These are phyloP conservation scores for Trametes maxima DNA, from an alignment of 768 basidiomycete genomes.

Conservation along the genomic window DNA sequence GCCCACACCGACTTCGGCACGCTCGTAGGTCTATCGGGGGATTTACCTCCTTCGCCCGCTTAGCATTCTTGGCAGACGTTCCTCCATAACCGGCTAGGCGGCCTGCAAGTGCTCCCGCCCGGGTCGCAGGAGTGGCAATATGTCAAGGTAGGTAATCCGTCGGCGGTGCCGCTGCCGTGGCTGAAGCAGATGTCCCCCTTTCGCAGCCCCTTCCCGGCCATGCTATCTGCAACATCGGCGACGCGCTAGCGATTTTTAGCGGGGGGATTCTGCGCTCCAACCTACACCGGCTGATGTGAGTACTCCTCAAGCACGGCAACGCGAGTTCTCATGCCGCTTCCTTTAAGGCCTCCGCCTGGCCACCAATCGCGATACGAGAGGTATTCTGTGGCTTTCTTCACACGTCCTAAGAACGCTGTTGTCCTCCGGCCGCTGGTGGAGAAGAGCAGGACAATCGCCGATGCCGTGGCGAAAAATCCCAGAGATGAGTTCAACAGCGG, in stretches of 20 bases:
- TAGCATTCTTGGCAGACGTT: constrained; percentile 33
- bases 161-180: background rate
- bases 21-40: constrained; percentile 43
- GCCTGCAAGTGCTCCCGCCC: constrained; percentile 46
- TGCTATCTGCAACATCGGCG: constrained; percentile 49
- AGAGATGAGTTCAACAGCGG: constrained; percentile 27
- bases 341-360: constrained; percentile 44
- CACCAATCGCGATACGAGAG: constrained; percentile 35
- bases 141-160: constrained; percentile 38
- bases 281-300: constrained; percentile 46
- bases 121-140: constrained; percentile 43
- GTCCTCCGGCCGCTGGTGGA: constrained; percentile 32
- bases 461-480: constrained; percentile 23
- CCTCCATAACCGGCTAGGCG: constrained; percentile 47
- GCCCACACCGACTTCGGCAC: constrained; percentile 78
- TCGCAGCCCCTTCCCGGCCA: constrained; percentile 47
- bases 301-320: constrained; percentile 5
- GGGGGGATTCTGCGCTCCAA: constrained; percentile 49
- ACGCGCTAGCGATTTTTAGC: constrained; percentile 47
- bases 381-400: constrained; percentile 41
- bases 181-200: background rate
- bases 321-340: background rate
- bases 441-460: constrained; percentile 29
- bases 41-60: constrained; percentile 12
- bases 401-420: constrained; percentile 36